Percentiles rank a stretch among this genome's conserved stretches.
phyloP scores from a whole-genome alignment of 345 rosid species.

The Moricandia moricandioides region DNA sequence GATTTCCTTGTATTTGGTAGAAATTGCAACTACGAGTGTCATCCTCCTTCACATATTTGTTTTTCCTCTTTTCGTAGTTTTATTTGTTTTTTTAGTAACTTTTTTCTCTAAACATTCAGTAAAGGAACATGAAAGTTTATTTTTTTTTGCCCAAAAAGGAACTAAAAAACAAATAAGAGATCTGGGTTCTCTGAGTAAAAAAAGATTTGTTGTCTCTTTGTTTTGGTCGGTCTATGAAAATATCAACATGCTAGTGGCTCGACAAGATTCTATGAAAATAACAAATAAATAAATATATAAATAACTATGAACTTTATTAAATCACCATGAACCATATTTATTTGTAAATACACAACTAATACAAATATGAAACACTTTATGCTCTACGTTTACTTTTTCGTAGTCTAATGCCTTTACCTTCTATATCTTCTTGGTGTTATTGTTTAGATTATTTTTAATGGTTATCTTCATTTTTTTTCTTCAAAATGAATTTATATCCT shows the following conservation, averaged over 20 bases:
- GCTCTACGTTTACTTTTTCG: no score
- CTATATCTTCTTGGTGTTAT: no score
- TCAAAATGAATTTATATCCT: no score
- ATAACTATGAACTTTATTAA: no score
- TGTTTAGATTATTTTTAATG: no score
- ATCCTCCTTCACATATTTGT: slow-evolving; percentile 24
- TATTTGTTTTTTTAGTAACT: neutral
- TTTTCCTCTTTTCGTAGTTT: neutral
- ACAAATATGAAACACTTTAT: no score
- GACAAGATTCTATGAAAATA: no score
- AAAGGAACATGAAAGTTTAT: neutral
- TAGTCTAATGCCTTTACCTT: no score
- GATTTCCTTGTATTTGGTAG: slow-evolving; percentile 24
- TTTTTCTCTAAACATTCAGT: neutral
- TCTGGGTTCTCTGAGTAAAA: neutral
- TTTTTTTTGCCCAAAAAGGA: neutral
- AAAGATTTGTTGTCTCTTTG: neutral
- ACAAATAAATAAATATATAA: no score
- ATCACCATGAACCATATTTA: no score
- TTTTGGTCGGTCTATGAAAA: neutral
- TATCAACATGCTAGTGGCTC: neutral
- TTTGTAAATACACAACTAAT: no score
- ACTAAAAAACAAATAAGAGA: neutral
- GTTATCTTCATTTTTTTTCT: no score
- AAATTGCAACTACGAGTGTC: slow-evolving; percentile 34